Conservation (phyloP, 345 rosid genomes). For the Anacardium occidentale region DNA sequence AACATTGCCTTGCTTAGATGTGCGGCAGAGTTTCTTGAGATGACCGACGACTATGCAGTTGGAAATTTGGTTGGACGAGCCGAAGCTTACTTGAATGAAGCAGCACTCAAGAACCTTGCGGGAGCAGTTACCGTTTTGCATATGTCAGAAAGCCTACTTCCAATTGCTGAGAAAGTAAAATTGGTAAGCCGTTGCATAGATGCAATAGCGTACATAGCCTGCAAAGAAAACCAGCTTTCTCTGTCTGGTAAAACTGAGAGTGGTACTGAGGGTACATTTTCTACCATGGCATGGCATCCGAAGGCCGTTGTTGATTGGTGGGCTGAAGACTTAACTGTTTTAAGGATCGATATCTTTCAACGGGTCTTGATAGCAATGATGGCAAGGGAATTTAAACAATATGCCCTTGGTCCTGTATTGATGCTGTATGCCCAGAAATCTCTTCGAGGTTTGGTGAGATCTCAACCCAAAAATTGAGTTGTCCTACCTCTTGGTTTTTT, state of each 20-base stretch:
- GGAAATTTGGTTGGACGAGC: constrained; percentile 70
- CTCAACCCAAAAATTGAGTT: constrained; percentile 22
- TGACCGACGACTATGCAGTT: constrained; percentile 78
- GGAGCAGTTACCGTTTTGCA: constrained; percentile 71
- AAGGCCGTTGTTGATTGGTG: constrained; percentile 81
- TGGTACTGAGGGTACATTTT: constrained; percentile 32
- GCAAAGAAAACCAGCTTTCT: constrained; percentile 68
- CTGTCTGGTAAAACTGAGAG: constrained; percentile 41
- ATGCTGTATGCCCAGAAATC: constrained; percentile 95
- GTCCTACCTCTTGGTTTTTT: constrained; percentile 4
- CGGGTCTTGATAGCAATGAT: constrained; percentile 80
- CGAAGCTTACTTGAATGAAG: constrained; percentile 80
- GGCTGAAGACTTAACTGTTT: constrained; percentile 84
- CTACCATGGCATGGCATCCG: constrained; percentile 30
- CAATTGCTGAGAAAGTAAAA: constrained; percentile 76
- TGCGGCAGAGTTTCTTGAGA: constrained; percentile 80
- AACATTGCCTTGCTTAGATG: constrained; percentile 81
- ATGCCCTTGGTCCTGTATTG: constrained; percentile 83
- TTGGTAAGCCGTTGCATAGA: constrained; percentile 74
- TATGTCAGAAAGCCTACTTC: constrained; percentile 48
- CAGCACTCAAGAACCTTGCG: constrained; percentile 65
- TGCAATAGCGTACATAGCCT: constrained; percentile 67
- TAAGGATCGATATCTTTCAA: constrained; percentile 79
- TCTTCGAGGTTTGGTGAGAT: constrained; percentile 93
- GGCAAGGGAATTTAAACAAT: constrained; percentile 82